Evolutionary conservation across 2,329 filamentous ascomycete genomes (phyloP).

Genomic region (Fusarium sororula): DNA sequence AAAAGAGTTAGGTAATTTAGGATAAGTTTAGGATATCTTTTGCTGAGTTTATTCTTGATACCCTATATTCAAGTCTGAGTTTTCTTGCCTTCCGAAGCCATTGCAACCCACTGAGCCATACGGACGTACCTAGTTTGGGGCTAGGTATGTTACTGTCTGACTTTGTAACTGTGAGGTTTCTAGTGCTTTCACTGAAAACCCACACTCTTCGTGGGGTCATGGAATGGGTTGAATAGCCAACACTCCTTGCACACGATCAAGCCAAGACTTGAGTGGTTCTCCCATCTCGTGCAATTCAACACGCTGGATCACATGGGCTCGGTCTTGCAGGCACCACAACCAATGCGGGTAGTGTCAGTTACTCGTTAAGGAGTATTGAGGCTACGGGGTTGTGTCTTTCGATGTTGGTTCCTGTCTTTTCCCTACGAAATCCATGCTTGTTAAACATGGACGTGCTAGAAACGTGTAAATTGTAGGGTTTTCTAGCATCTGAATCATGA

Average conservation of each 20-base stretch:
- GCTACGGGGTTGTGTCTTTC: not conserved
- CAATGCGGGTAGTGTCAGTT: not conserved
- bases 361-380: not conserved
- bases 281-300: not conserved
- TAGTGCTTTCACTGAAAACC: not conserved
- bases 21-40: too few relatives aligned
- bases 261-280: not conserved
- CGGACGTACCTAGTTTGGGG: not conserved
- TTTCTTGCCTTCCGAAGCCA: not conserved
- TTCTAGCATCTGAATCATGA: too few relatives aligned
- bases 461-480: too few relatives aligned
- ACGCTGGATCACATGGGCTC: not conserved
- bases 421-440: not conserved
- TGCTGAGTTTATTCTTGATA: too few relatives aligned
- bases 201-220: not conserved
- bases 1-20: too few relatives aligned
- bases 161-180: not conserved
- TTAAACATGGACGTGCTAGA: accelerated
- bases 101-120: not conserved
- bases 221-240: not conserved
- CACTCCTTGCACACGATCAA: not conserved
- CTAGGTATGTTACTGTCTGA: not conserved
- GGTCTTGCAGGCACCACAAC: too few relatives aligned
- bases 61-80: too few relatives aligned
- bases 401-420: not conserved